Evolutionary conservation across 1,139 yeast species (phyloP).

Genomic region (Torulaspora globosa): DNA sequence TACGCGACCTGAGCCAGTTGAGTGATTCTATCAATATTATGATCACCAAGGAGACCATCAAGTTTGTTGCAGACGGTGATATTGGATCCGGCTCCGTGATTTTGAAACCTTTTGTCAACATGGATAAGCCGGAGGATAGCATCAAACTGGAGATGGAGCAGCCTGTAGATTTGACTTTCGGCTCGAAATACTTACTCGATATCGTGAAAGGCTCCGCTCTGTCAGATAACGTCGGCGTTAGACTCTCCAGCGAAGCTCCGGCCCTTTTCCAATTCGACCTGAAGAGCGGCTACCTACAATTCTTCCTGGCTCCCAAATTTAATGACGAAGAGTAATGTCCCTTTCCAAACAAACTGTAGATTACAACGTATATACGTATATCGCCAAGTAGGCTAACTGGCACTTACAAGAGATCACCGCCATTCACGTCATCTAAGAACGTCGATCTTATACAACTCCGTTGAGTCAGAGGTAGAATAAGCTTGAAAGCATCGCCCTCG

Average conservation of each 20-base stretch:
- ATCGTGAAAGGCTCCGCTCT: constrained; percentile 88
- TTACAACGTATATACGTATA: constrained; percentile 4
- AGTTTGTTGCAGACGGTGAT: constrained; percentile 88
- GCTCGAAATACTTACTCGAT: constrained; percentile 83
- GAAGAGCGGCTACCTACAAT: constrained; percentile 90
- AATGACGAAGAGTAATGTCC: constrained; percentile 68
- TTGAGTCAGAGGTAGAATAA: constrained; percentile 63
- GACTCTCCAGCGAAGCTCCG: constrained; percentile 88
- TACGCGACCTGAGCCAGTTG: constrained; percentile 80
- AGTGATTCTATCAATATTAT: constrained; percentile 83
- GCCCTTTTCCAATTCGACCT: constrained; percentile 90
- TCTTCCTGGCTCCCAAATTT: constrained; percentile 95
- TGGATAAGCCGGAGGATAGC: constrained; percentile 73
- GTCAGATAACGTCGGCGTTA: constrained; percentile 71
- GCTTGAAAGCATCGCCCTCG: constrained; percentile 86
- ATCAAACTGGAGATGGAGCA: constrained; percentile 74
- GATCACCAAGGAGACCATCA: constrained; percentile 89
- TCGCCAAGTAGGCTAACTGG: constrained; percentile 1
- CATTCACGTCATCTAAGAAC: constrained; percentile 29
- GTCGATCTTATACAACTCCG: constrained; percentile 45
- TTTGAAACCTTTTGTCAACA: constrained; percentile 76
- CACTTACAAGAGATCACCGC: not conserved
- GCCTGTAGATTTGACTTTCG: constrained; percentile 87
- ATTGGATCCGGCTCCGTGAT: constrained; percentile 85
- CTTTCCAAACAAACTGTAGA: constrained; percentile 6